Evolutionary conservation across 148 eudicot genomes (phyloP).

Genomic region (Chenopodium album): DNA sequence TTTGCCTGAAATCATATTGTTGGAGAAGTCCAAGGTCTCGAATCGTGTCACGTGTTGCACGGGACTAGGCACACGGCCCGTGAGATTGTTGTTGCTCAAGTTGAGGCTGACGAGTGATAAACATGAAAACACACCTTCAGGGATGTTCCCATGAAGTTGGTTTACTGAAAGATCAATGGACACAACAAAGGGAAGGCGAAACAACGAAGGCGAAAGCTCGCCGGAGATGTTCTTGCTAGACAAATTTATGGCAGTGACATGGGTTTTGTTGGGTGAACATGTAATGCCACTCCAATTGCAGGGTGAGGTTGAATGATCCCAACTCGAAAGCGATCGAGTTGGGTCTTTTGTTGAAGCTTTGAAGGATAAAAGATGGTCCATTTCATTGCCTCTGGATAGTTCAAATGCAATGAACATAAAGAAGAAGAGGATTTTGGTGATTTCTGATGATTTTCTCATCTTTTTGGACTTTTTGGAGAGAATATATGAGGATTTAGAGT

Average conservation of each 20-base stretch:
- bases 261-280: constrained; percentile 43
- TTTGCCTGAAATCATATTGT: constrained; percentile 65
- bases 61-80: constrained; percentile 48
- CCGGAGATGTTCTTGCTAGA: constrained; percentile 65
- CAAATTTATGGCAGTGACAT: constrained; percentile 49
- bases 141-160: constrained; percentile 55
- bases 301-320: constrained; percentile 50
- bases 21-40: constrained; percentile 64
- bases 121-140: constrained; percentile 36
- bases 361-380: constrained; percentile 47
- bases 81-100: constrained; percentile 75
- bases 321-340: constrained; percentile 50
- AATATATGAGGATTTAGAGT: neutral
- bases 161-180: constrained; percentile 64
- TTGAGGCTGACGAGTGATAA: constrained; percentile 54
- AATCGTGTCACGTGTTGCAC: constrained; percentile 28
- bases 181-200: constrained; percentile 41
- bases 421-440: constrained; percentile 5
- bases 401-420: constrained; percentile 21
- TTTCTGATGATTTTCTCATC: constrained; percentile 17
- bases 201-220: constrained; percentile 43
- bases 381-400: constrained; percentile 34
- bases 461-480: constrained; percentile 19
- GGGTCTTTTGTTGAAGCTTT: constrained; percentile 61
- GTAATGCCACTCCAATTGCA: constrained; percentile 69